Percentiles rank a stretch among this genome's conserved stretches.
Conservation (phyloP, 306 rosid species). For the Medicago arabica region DNA sequence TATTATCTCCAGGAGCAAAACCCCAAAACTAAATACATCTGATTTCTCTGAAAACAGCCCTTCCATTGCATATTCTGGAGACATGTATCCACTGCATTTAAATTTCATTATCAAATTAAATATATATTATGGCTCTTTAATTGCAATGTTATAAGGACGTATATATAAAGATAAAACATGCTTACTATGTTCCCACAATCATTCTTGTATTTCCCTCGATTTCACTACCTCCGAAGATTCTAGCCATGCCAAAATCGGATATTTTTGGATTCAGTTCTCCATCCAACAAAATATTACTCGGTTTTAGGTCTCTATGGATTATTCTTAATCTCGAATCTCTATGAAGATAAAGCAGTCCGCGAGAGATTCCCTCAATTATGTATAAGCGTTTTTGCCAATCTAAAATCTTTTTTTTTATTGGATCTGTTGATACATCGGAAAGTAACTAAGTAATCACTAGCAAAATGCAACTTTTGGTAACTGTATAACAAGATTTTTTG, state of each 20-base stretch:
- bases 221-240: slow-evolving; percentile 11
- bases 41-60: not conserved
- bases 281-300: slow-evolving; percentile 41
- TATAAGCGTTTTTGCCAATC: slow-evolving; percentile 32
- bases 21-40: slow-evolving; percentile 39
- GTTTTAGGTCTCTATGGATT: slow-evolving; percentile 41
- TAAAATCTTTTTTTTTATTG: not conserved
- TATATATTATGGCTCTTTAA: not conserved
- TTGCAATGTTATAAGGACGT: not conserved
- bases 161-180: not conserved
- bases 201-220: slow-evolving; percentile 36
- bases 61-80: not conserved
- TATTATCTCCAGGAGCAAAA: slow-evolving; percentile 20
- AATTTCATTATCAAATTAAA: slow-evolving; percentile 11
- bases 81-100: slow-evolving; percentile 17
- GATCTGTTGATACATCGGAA: too few relatives aligned
- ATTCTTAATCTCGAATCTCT: slow-evolving; percentile 45
- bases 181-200: slow-evolving; percentile 39
- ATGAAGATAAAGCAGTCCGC: slow-evolving; percentile 40
- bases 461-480: not conserved
- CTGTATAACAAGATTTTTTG: too few relatives aligned
- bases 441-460: not conserved
- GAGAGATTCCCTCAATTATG: slow-evolving; percentile 40
- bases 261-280: slow-evolving; percentile 39
- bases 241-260: slow-evolving; percentile 32